Base-by-base conservation (phyloP, 129 eudicot genomes). In the Sambucus nigra region DNA sequence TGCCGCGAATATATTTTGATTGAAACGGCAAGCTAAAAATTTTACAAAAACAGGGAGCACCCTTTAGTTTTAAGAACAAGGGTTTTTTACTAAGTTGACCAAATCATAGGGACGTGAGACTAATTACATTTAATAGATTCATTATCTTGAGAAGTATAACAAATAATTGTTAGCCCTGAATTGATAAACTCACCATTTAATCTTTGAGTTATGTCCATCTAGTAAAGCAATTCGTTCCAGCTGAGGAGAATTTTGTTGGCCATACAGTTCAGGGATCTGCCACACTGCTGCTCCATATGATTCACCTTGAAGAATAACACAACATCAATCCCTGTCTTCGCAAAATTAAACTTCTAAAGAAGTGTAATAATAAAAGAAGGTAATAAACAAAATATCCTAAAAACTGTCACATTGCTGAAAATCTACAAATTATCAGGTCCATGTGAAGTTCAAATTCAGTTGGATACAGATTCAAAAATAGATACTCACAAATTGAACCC, bases 261-360 rank as follows among this genome's bases (percentile, higher is more conserved):
- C 98, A 69, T 89, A 89, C 16, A 89, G 62, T 71, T 89, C 98
- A 41, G 98, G 95, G 49, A 89, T 89, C 68, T 85, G 98, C 98
- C 98, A 89, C 47, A 89, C 80, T 7, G 95, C 93, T 23, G 95
- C 95, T 65, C 81, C 98, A 69, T 78, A 85, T 21, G 97, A 73
- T 67, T 89, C 95, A 44, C 97, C 97, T 88, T 70, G 50, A 78
- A 56, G n/a, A 44, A 24, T 38, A 47, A 17, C 35, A 57, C 26
- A 51, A 68, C 29, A 58, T 20, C 18, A 65, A 35, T 5, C 17
- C 47, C 33, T 22, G 18, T 24, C 42, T 28, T 26, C 57, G 18
- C 49, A 64, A 16, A 28, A 46, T 44, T 72, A 46, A 49, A 44
- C 47, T 16, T 51, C 40, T 31, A 13, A 27, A 29, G 5, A 53